Percentiles rank a stretch among this genome's conserved stretches.
Evolutionary conservation across 2,329 filamentous ascomycete species (phyloP).

Genomic region (Cercospora sesami): DNA sequence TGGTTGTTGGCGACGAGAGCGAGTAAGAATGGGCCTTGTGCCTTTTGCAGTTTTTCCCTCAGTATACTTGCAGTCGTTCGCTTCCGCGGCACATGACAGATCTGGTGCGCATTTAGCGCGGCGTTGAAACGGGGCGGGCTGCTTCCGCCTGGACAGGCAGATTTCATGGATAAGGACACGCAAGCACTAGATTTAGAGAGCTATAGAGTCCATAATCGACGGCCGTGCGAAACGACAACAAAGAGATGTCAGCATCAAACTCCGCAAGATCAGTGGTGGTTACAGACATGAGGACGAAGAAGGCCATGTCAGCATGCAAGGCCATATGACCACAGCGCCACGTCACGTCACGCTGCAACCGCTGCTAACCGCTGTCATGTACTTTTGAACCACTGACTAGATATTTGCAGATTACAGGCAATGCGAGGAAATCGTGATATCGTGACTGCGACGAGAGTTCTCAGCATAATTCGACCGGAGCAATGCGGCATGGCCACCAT

Average conservation of each 20-base stretch:
- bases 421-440: too few relatives aligned
- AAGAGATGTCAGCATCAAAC: background rate
- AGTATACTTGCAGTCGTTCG: slow-evolving; percentile 24
- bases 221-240: slow-evolving; percentile 7
- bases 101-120: slow-evolving; percentile 25
- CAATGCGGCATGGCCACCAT: background rate
- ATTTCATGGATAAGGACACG: background rate
- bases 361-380: background rate
- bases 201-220: slow-evolving; percentile 12
- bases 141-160: slow-evolving; percentile 3
- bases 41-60: slow-evolving; percentile 5
- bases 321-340: background rate
- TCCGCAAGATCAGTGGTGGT: background rate
- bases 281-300: background rate
- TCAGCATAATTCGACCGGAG: too few relatives aligned
- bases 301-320: slow-evolving; percentile 1
- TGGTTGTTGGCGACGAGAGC: slow-evolving; percentile 23
- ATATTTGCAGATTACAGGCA: background rate
- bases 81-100: slow-evolving; percentile 15
- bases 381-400: background rate
- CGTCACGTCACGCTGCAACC: slow-evolving; percentile 1
- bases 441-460: too few relatives aligned
- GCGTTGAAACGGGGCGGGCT: slow-evolving; percentile 19
- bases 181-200: slow-evolving; percentile 17
- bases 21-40: slow-evolving; percentile 10